A percentile compares a stretch with the other conserved stretches of the same genome.
Conservation (phyloP, 805 yeast genomes). For the Danielia oregonensis region DNA sequence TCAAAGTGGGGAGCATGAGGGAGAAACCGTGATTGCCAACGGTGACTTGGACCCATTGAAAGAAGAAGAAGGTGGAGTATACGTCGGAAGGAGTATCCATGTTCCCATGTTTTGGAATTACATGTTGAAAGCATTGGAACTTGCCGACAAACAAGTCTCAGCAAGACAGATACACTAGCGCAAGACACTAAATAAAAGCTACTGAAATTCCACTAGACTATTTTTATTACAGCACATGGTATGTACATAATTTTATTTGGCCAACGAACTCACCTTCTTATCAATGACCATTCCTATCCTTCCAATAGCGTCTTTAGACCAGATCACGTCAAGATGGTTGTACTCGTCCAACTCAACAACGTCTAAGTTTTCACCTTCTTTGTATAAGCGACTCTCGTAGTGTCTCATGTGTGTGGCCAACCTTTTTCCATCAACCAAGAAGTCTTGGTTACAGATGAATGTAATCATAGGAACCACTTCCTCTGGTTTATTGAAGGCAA, state of each 20-base stretch:
- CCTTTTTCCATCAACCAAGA: slow-evolving; percentile 70
- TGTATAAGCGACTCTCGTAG: slow-evolving; percentile 48
- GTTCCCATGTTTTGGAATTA: slow-evolving; percentile 14
- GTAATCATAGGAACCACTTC: slow-evolving; percentile 54
- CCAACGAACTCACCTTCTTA: slow-evolving; percentile 14
- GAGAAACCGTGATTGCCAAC: slow-evolving; percentile 21
- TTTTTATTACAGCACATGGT: no score
- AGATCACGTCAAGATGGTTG: slow-evolving; percentile 85
- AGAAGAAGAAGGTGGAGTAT: slow-evolving; percentile 13
- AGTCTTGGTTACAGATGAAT: slow-evolving; percentile 70
- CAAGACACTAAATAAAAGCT: background rate
- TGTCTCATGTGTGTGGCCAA: slow-evolving; percentile 61
- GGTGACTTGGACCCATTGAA: slow-evolving; percentile 13
- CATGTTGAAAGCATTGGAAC: slow-evolving; percentile 8
- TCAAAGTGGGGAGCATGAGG: slow-evolving; percentile 26
- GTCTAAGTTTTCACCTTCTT: slow-evolving; percentile 31
- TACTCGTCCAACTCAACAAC: slow-evolving; percentile 54
- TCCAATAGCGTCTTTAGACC: slow-evolving; percentile 79
- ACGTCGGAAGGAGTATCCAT: slow-evolving; percentile 9
- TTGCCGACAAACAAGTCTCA: slow-evolving; percentile 9
- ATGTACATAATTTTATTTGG: no score
- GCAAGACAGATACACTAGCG: background rate
- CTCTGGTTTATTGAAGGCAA: slow-evolving; percentile 25
- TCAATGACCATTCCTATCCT: slow-evolving; percentile 50
- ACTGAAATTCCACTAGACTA: no score